phyloP scores from a whole-genome alignment of 2,329 filamentous ascomycete species.

The Saccharata proteae region DNA sequence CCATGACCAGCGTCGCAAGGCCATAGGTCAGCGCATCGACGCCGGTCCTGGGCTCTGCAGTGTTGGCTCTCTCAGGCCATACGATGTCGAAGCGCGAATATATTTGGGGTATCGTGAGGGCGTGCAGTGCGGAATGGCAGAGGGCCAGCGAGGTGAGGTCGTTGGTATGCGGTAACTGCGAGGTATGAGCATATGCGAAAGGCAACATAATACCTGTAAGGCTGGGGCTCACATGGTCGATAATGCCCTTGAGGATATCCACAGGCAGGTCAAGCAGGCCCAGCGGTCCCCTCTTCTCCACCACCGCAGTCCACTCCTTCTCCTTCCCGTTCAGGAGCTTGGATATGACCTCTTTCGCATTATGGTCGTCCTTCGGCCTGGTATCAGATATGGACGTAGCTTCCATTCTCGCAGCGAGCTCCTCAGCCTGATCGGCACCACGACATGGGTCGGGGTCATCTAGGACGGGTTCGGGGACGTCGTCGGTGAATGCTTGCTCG shows the following conservation, averaged over 20 bases:
- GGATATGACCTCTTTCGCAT: constrained; percentile 21
- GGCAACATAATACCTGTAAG: neutral
- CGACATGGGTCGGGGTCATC: too few species aligned
- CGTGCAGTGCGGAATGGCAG: constrained; percentile 66
- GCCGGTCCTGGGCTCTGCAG: constrained; percentile 53
- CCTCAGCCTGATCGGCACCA: too few species aligned
- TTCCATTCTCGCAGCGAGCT: too few species aligned
- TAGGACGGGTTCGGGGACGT: constrained; percentile 3
- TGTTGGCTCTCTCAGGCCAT: constrained; percentile 62
- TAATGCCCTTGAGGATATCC: constrained; percentile 65
- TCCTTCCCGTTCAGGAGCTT: constrained; percentile 39
- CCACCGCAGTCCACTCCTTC: constrained; percentile 23
- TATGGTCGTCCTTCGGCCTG: constrained; percentile 6
- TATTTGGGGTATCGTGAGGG: constrained; percentile 63
- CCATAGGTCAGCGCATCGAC: constrained; percentile 78
- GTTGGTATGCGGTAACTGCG: constrained; percentile 65
- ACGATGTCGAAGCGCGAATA: constrained; percentile 82
- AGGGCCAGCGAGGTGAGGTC: constrained; percentile 68
- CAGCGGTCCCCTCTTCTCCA: constrained; percentile 43
- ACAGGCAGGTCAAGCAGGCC: constrained; percentile 63
- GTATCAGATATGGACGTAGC: too few species aligned
- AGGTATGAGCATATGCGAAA: constrained; percentile 6
- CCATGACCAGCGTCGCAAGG: constrained; percentile 66
- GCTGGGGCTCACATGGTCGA: constrained; percentile 52
- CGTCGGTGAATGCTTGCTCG: constrained; percentile 2